These are phyloP conservation scores for Funneliformis mosseae DNA, from an alignment of 192 early-diverging fungal species.

Conservation along the genomic window DNA sequence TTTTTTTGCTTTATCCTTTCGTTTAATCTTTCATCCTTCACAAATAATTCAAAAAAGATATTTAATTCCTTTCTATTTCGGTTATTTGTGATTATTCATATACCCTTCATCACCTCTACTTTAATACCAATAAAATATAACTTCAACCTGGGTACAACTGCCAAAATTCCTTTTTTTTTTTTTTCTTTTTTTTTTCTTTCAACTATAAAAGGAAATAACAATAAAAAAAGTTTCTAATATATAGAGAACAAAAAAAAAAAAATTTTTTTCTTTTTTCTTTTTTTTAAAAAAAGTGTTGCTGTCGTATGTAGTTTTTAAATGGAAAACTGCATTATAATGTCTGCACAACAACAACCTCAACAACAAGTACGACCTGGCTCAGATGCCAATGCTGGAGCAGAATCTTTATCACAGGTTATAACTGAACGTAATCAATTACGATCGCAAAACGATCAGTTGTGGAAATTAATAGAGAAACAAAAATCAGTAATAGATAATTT, in stretches of 20 bases:
- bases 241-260: not conserved
- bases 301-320: not conserved
- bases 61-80: too few relatives aligned
- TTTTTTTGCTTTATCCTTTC: too few relatives aligned
- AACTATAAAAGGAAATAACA: not conserved
- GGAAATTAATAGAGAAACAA: slow-evolving; percentile 93
- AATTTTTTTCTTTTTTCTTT: not conserved
- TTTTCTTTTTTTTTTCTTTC: not conserved
- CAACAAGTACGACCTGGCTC: not conserved
- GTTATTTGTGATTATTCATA: too few relatives aligned
- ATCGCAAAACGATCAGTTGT: slow-evolving; percentile 83
- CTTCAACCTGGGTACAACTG: not conserved
- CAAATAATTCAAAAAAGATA: too few relatives aligned
- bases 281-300: not conserved
- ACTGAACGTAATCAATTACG: slow-evolving; percentile 72
- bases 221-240: not conserved
- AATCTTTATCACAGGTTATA: slow-evolving; percentile 43
- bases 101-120: too few relatives aligned
- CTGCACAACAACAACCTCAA: not conserved
- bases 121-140: not conserved
- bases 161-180: too few relatives aligned
- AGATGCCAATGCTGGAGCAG: slow-evolving; percentile 9
- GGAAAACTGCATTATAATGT: slow-evolving; percentile 6
- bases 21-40: too few relatives aligned
- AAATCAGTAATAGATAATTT: slow-evolving; percentile 83